phyloP scores from a whole-genome alignment of 2,329 filamentous ascomycete species.

The Lizonia empirigonia region DNA sequence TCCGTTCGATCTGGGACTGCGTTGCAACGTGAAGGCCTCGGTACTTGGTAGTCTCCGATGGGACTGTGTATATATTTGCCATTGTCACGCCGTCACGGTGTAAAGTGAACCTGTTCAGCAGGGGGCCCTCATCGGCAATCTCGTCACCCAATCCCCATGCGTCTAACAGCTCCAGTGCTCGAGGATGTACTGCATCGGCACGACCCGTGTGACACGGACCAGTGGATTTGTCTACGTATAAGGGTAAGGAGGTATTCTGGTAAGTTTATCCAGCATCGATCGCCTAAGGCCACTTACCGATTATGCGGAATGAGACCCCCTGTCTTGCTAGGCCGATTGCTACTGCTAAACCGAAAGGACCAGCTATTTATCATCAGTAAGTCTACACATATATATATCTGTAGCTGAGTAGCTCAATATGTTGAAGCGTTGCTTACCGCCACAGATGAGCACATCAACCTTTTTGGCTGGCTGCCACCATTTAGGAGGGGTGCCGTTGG shows the following conservation, averaged over 20 bases:
- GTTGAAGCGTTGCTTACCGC: slow-evolving; percentile 28
- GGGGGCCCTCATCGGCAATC: too few relatives aligned
- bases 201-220: too few relatives aligned
- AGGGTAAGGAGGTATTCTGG: too few relatives aligned
- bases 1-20: slow-evolving; percentile 46
- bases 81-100: too few relatives aligned
- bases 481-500: too few relatives aligned
- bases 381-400: neutral
- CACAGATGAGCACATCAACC: slow-evolving; percentile 45
- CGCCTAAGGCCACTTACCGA: slow-evolving; percentile 20
- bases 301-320: slow-evolving; percentile 45
- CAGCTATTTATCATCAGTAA: slow-evolving; percentile 39
- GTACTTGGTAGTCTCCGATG: slow-evolving; percentile 46
- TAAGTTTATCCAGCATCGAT: too few relatives aligned
- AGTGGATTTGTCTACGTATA: too few relatives aligned
- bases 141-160: too few relatives aligned
- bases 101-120: too few relatives aligned
- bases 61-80: slow-evolving; percentile 16
- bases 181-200: too few relatives aligned
- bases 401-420: neutral
- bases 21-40: slow-evolving; percentile 47
- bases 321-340: slow-evolving; percentile 41
- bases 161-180: too few relatives aligned
- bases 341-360: slow-evolving; percentile 40
- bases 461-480: too few relatives aligned